Percentiles rank a stretch among this genome's conserved stretches.
Evolutionary conservation across 2,329 filamentous ascomycete genomes (phyloP).

Genomic region (Trichoderma afroharzianum): DNA sequence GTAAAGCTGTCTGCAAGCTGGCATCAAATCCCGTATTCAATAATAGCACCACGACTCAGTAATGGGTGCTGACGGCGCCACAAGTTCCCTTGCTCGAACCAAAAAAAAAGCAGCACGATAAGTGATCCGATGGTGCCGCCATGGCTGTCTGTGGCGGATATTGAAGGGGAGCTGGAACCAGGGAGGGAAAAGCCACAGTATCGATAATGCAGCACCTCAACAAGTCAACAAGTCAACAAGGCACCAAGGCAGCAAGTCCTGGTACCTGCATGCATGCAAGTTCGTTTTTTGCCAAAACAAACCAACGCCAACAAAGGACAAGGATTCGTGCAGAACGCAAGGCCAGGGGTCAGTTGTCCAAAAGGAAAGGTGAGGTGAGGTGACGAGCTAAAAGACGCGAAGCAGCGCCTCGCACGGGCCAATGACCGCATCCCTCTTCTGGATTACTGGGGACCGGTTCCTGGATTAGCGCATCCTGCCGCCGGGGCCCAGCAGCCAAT

Average conservation of each 20-base stretch:
- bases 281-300: neutral
- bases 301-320: neutral
- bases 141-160: neutral
- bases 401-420: slow-evolving; percentile 7
- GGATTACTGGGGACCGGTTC: slow-evolving; percentile 22
- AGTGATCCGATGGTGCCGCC: slow-evolving; percentile 7
- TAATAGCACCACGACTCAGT: neutral
- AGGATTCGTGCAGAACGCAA: neutral
- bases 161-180: neutral
- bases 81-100: neutral
- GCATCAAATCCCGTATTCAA: neutral
- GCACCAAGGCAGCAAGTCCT: neutral
- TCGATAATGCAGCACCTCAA: neutral
- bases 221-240: neutral
- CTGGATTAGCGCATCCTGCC: slow-evolving; percentile 26
- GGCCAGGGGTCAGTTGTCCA: neutral
- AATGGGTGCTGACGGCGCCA: neutral
- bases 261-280: neutral
- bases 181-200: neutral
- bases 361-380: neutral
- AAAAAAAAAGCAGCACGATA: neutral
- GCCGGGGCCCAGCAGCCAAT: slow-evolving; percentile 23
- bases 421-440: slow-evolving; percentile 3
- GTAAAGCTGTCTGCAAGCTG: neutral
- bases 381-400: neutral